These are phyloP conservation scores for Podospora sp. DNA, from an alignment of 495 filamentous ascomycete genomes.

Conservation along the genomic window DNA sequence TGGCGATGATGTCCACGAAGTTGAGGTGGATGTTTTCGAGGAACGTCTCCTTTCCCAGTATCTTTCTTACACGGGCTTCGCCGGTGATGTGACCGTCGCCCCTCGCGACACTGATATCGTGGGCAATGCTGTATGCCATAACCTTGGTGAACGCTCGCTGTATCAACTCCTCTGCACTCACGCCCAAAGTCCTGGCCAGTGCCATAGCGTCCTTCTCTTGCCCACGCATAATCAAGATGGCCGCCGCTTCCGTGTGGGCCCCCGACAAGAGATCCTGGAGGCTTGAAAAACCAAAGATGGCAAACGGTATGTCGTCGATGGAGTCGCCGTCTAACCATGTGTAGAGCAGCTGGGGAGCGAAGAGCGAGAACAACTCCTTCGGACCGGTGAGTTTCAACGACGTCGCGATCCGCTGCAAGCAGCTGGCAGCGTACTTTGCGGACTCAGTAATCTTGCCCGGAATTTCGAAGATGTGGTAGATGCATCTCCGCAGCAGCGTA, in stretches of 20 bases:
- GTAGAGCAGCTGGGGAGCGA: constrained; percentile 88
- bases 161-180: constrained; percentile 60
- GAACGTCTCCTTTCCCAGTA: constrained; percentile 68
- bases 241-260: constrained; percentile 77
- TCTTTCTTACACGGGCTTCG: constrained; percentile 68
- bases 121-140: constrained; percentile 79
- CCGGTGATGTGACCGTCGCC: constrained; percentile 60
- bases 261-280: constrained; percentile 70
- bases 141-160: constrained; percentile 74
- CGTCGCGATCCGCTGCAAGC: constrained; percentile 65
- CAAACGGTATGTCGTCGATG: constrained; percentile 71
- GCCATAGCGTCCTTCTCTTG: constrained; percentile 63
- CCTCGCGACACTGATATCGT: constrained; percentile 68
- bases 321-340: constrained; percentile 77
- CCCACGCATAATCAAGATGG: constrained; percentile 81
- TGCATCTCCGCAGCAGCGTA: constrained; percentile 76
- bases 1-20: constrained; percentile 74
- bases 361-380: constrained; percentile 77
- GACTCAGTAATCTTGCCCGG: constrained; percentile 68
- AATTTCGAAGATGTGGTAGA: constrained; percentile 92
- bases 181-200: constrained; percentile 59
- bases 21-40: constrained; percentile 60
- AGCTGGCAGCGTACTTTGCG: constrained; percentile 68
- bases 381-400: constrained; percentile 64
- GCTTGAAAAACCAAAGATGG: constrained; percentile 74